Evolutionary conservation across 2,329 filamentous ascomycete species (phyloP), one percentile per base, ranked within the genome.

Genomic region (Tolypocladium ovalisporum): DNA sequence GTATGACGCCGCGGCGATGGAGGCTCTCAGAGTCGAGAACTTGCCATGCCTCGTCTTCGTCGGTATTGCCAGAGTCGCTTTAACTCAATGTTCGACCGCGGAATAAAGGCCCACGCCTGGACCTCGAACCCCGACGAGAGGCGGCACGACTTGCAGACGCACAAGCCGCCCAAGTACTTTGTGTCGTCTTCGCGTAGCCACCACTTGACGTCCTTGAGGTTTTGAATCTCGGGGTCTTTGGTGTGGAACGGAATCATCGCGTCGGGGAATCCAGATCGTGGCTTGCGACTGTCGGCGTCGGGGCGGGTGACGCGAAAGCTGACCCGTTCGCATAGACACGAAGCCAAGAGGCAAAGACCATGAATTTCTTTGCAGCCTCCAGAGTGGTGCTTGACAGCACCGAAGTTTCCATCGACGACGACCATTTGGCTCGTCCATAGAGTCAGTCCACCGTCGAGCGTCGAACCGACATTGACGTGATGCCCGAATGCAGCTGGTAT

Each of bases 21-120:
- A 78, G 70, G 3, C 60, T 59, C 1, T 53, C 37, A 59, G 76
- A 77, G 52, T 73, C 67, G 7, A 76, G 65, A 1, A 66, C 24
- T 22, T 24, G 60, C 54, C 22, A 54, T 12, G 5, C 13, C 7
- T 8, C 40, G 1, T 12, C 51, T 19, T 55, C 22, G 1, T 36
- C 54, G 0, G 15, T 39, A 1, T 53, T 36, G 13, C 32, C 15
- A 13, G 36, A 10, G 8, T 52, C 64, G 53, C 75, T 60, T 36
- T 68, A 81, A 73, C 22, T 74, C 68, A 56, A 89, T 82, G 62
- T 86, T 84, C 1, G 70, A 67, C n/a, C 75, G 74, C 1, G 84
- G 83, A 0, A 88, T 71, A 64, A 88, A 89, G 0, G 82, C 76
- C 86, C 86, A 89, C 0, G 79, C 73, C 62, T 86, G 80, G 52